Percentiles rank a stretch among this genome's conserved stretches.
phyloP scores from a whole-genome alignment of 2,329 filamentous ascomycete genomes.

The Raffaelea arxii region DNA sequence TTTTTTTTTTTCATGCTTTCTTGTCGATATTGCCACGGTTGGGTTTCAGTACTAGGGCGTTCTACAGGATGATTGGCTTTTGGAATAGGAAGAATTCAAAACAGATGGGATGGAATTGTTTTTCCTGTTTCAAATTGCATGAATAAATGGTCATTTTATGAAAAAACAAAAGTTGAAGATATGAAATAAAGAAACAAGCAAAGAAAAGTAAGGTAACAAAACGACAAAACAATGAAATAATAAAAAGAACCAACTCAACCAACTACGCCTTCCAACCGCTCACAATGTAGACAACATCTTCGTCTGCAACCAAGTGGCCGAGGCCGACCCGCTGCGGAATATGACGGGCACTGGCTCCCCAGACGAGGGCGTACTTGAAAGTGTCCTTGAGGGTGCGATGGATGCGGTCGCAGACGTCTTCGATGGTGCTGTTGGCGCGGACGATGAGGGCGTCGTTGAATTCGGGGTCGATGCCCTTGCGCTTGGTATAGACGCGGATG shows the following conservation, averaged over 20 bases:
- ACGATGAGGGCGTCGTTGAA: conserved; percentile 92
- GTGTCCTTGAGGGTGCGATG: conserved; percentile 93
- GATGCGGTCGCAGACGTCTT: conserved; percentile 94
- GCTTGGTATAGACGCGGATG: conserved; percentile 93
- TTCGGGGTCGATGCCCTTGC: conserved; percentile 82
- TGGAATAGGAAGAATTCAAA: too few species aligned
- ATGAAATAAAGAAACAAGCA: background rate
- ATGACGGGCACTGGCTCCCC: conserved; percentile 93
- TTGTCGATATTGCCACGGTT: too few species aligned
- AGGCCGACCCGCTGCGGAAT: conserved; percentile 88
- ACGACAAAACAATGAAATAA: too few species aligned
- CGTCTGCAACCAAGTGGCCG: conserved; percentile 64
- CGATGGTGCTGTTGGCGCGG: conserved; percentile 74
- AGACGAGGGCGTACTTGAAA: conserved; percentile 97
- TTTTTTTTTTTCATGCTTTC: background rate
- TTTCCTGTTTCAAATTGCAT: too few species aligned
- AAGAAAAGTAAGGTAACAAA: background rate
- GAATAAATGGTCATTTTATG: too few species aligned
- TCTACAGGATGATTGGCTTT: too few species aligned
- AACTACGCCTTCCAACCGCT: conserved; percentile 50
- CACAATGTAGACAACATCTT: conserved; percentile 60
- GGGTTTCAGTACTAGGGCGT: background rate
- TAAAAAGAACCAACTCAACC: background rate
- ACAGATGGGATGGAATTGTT: too few species aligned
- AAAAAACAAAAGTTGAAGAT: background rate